phyloP scores from a whole-genome alignment of 1,284 basidiomycete species.

The Phenoliferia sp. region DNA sequence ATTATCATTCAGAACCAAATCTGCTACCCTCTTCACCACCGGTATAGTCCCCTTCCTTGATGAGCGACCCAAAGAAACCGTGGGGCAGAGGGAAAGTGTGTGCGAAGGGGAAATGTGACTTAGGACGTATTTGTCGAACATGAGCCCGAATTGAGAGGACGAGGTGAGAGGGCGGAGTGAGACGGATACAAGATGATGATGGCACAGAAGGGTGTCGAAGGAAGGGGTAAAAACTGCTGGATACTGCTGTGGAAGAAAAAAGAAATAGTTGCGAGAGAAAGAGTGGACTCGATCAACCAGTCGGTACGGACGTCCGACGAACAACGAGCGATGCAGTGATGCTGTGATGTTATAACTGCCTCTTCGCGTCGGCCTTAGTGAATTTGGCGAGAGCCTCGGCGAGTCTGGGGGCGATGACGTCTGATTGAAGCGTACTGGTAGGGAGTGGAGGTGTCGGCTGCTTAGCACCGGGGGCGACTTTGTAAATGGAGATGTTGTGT shows the following conservation, averaged over 20 bases:
- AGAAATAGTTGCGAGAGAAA: no score
- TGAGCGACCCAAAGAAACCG: no score
- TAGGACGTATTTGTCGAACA: no score
- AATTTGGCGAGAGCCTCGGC: slow-evolving; percentile 46
- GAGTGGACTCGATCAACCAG: no score
- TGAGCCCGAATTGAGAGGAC: no score
- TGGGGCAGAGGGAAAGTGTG: no score
- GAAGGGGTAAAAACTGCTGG: neutral
- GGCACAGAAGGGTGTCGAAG: neutral
- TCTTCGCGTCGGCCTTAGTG: slow-evolving; percentile 52
- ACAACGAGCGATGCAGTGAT: no score
- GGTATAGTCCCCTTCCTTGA: no score
- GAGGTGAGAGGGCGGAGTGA: no score
- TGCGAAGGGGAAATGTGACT: no score
- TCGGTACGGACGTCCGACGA: neutral
- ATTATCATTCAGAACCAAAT: no score
- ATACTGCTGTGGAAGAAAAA: neutral
- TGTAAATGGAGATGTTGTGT: slow-evolving; percentile 66
- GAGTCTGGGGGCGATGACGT: slow-evolving; percentile 37
- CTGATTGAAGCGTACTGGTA: slow-evolving; percentile 45
- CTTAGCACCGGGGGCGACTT: slow-evolving; percentile 26
- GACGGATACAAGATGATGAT: neutral
- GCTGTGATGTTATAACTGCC: slow-evolving; percentile 47
- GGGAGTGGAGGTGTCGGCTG: slow-evolving; percentile 45
- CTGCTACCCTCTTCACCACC: no score